Percentiles rank a stretch among this genome's conserved stretches.
Conservation (phyloP, 2,329 filamentous ascomycete species). For the Aspergillus sclerotialis region DNA sequence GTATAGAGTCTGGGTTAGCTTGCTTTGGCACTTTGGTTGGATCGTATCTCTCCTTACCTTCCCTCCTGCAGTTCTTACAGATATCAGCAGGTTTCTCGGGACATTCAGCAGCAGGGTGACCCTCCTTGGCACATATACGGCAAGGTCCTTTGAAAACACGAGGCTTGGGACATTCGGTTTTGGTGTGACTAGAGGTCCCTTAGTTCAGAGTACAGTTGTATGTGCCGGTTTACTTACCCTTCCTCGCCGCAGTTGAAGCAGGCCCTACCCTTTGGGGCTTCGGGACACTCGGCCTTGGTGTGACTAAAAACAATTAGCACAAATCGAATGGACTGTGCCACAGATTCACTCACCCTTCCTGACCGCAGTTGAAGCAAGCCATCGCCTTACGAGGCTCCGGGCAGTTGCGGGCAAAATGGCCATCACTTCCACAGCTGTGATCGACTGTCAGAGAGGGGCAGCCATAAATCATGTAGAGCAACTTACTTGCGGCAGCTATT, state of each 20-base stretch:
- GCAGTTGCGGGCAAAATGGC: constrained; percentile 38
- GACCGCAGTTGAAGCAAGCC: constrained; percentile 40
- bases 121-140: constrained; percentile 39
- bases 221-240: constrained; percentile 19
- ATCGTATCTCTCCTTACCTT: constrained; percentile 27
- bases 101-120: constrained; percentile 39
- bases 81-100: constrained; percentile 36
- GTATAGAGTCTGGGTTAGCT: constrained; percentile 4
- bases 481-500: constrained; percentile 32
- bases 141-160: constrained; percentile 42
- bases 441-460: background rate
- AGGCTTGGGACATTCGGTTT: constrained; percentile 40
- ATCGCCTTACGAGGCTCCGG: constrained; percentile 21
- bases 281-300: constrained; percentile 25
- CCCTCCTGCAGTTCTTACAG: constrained; percentile 41
- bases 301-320: constrained; percentile 6
- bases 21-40: background rate
- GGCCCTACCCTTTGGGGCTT: constrained; percentile 28
- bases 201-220: background rate
- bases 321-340: constrained; percentile 3
- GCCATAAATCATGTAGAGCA: too few relatives aligned
- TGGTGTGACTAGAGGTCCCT: constrained; percentile 28
- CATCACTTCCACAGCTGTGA: constrained; percentile 27
- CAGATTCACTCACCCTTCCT: constrained; percentile 30
- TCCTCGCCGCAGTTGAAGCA: constrained; percentile 40